A percentile compares a stretch with the other conserved stretches of the same genome.
Evolutionary conservation across 805 yeast genomes (phyloP).

Genomic region (Ascoidea tarda): DNA sequence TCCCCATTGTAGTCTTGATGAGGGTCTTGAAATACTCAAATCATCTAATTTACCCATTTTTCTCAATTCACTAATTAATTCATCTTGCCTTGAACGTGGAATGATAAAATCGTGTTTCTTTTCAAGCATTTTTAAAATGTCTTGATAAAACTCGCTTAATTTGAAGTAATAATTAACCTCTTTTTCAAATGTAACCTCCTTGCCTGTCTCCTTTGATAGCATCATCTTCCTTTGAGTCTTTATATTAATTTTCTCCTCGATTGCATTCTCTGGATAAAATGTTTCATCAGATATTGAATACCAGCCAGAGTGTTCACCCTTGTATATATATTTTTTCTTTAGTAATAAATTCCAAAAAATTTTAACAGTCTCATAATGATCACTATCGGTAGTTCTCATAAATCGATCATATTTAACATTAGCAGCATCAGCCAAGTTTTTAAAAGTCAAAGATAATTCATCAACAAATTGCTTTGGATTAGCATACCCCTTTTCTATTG

Average conservation of each 20-base stretch:
- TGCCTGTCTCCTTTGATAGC: constrained; percentile 51
- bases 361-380: constrained; percentile 54
- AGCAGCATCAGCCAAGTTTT: constrained; percentile 41
- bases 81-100: constrained; percentile 43
- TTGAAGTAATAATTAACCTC: constrained; percentile 85
- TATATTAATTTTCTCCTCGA: constrained; percentile 25
- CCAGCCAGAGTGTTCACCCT: constrained; percentile 88
- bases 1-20: constrained; percentile 74
- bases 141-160: constrained; percentile 43
- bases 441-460: constrained; percentile 47
- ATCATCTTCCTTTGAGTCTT: constrained; percentile 16
- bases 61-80: constrained; percentile 45
- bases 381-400: constrained; percentile 80
- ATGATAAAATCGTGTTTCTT: constrained; percentile 31
- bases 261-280: constrained; percentile 75
- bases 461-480: constrained; percentile 65
- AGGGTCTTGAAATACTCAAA: constrained; percentile 79
- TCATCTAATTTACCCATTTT: constrained; percentile 34
- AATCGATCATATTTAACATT: constrained; percentile 58
- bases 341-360: constrained; percentile 54
- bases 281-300: constrained; percentile 91
- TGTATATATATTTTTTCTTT: constrained; percentile 54
- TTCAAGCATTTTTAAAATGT: constrained; percentile 34
- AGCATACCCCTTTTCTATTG: constrained; percentile 30
- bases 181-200: constrained; percentile 57